Evolutionary conservation across 164 flowering plant genomes (phyloP), one percentile per base, ranked within the genome.

Genomic region (Protea cynaroides): DNA sequence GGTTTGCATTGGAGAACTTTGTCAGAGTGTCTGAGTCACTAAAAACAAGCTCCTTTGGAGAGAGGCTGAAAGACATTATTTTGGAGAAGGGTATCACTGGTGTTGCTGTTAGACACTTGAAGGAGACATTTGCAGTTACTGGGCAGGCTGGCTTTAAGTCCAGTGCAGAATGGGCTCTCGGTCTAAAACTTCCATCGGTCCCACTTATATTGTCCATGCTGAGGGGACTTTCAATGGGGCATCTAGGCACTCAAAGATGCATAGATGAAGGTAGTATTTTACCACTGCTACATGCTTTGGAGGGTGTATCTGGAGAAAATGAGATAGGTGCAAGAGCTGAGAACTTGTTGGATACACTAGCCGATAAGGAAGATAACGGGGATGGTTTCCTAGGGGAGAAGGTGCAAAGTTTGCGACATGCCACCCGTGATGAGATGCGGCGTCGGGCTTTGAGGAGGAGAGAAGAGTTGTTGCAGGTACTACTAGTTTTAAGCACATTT

Each of bases 291-390:
- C 99, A 95, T 86, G 94, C 97, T 55, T 68, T 95, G 68, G 99
- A 95, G 79, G 96, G 97, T 29, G 97, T 95, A 23, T 0, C 92
- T 47, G 99, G 94, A 64, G 99, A 89, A 75, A 92, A 88, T 74
- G 97, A 92, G 73, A 95, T 95, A 71, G 99, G 99, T 37, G 97
- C 95, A 14, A 86, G 88, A 77, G 99, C 99, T 64, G 99, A 95
- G 72, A 95, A 95, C 69, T 84, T 92, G 77, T 72, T 95, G 58
- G 98, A 95, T 61, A 92, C 94, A 7, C 83, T 95, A 19, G 78
- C 97, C 36, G 83, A 89, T 63, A 86, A 83, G 75, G 97, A 90
- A 63, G 86, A 84, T 29, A 89, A 80, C 62, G 96, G 93, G 59
- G 96, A 90, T 80, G 96, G 96, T 8, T 90, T 86, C 73, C 74